Base-by-base conservation (phyloP, 305 asterid species). In the Galium porrigens region DNA sequence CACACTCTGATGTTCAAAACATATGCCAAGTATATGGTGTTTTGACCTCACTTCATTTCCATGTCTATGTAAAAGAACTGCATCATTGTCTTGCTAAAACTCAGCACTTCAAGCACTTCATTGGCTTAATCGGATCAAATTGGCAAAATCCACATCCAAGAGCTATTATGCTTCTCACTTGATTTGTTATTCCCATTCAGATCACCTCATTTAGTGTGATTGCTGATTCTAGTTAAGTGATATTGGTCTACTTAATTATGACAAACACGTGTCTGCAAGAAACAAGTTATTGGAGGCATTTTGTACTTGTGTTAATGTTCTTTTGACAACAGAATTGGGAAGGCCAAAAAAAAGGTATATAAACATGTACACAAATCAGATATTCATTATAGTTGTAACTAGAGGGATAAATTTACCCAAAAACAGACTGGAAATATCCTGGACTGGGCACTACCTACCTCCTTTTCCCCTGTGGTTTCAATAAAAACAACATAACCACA, bases 401-500 rank as follows among this genome's bases (percentile, higher is more conserved):
- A 12, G 18, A 53, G 69, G 61, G 51, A 53, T 52, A 52, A 30
- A 22, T 65, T 53, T 58, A 36, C 69, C 59, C 52, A 11, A 56
- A 76, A 72, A 69, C 79, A 77, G 75, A 67, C 83, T 70, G 72
- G 44, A 41, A 69, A 73, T 66, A 63, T 70, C 78, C 86, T 74
- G 60, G 54, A 70, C 17, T 64, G 62, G 55, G 56, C 74, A 72
- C 54, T 34, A 71, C 56, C 73, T 71, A 73, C 77, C 70, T 72
- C 66, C 57, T 74, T 71, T 69, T 70, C 90, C 94, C 94, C 84
- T 65, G 68, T 92, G 89, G 80, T 80, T 80, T 73, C 81, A 80
- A 78, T 74, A 77, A 84, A 86, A 83, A 83, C 82, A 86, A 82
- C 85, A 80, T 65, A 84, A 86, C 97, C 92, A 86, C 78, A 77